A percentile compares a stretch with the other conserved stretches of the same genome.
These are phyloP conservation scores for Isatis tinctoria DNA, from an alignment of 345 rosid genomes.

Conservation along the genomic window DNA sequence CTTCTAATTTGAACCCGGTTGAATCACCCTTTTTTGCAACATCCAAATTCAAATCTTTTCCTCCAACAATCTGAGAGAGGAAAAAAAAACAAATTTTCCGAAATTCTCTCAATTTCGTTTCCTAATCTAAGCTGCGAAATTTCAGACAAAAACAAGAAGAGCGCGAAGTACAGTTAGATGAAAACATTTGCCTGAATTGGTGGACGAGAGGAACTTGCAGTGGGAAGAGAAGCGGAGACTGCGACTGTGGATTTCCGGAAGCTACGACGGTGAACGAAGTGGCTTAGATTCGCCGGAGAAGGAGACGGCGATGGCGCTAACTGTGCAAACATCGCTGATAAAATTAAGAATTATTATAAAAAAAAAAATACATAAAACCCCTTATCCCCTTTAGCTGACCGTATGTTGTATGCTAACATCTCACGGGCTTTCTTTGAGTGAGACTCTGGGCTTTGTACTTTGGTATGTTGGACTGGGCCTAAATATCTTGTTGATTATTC, in stretches of 20 bases:
- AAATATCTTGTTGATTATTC: not conserved
- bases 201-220: conserved; percentile 47
- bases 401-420: not conserved
- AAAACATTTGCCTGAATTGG: conserved; percentile 50
- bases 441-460: not conserved
- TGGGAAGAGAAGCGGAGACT: conserved; percentile 37
- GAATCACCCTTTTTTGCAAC: conserved; percentile 32
- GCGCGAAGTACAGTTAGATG: not conserved
- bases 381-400: conserved; percentile 4
- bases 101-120: not conserved
- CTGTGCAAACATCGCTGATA: conserved; percentile 24
- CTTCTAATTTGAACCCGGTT: conserved; percentile 17
- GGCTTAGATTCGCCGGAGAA: conserved; percentile 30
- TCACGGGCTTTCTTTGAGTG: not conserved
- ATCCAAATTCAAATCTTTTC: conserved; percentile 40
- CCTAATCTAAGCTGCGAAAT: not conserved
- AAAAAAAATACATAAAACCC: not conserved
- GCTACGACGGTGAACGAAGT: conserved; percentile 24
- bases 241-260: conserved; percentile 18
- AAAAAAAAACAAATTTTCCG: not conserved
- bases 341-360: not conserved
- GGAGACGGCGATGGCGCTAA: conserved; percentile 36
- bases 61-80: conserved; percentile 63
- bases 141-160: not conserved
- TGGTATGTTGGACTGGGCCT: not conserved